phyloP scores from a whole-genome alignment of 805 yeast genomes.

The Sungouiozyma ichnusensis region DNA sequence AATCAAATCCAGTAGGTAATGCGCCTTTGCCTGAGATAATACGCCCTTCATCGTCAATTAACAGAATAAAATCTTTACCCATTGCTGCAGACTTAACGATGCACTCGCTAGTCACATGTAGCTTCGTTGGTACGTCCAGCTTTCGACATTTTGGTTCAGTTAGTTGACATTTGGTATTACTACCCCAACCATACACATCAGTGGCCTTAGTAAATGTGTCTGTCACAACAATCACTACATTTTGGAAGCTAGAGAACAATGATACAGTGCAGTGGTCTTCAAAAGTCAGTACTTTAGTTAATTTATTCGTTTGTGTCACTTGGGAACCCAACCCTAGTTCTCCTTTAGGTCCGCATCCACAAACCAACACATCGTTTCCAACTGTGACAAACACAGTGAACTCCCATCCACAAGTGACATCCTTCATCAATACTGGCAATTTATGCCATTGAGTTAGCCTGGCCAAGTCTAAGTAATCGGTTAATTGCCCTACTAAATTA shows the following conservation, averaged over 20 bases:
- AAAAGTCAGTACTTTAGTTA: constrained; percentile 8
- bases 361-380: constrained; percentile 33
- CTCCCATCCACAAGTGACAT: constrained; percentile 73
- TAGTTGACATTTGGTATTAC: constrained; percentile 39
- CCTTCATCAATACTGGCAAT: constrained; percentile 5
- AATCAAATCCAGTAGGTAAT: constrained; percentile 12
- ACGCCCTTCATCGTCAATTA: constrained; percentile 9
- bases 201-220: constrained; percentile 41
- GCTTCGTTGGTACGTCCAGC: constrained; percentile 11
- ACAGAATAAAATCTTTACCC: constrained; percentile 23
- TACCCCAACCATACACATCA: constrained; percentile 40
- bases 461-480: neutral
- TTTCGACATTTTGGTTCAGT: constrained; percentile 17
- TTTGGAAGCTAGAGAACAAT: constrained; percentile 30
- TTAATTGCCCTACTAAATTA: constrained; percentile 42
- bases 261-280: constrained; percentile 2
- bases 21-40: constrained; percentile 11
- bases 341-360: constrained; percentile 64
- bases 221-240: constrained; percentile 53
- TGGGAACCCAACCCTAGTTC: constrained; percentile 51
- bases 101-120: constrained; percentile 6
- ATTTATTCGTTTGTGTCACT: constrained; percentile 1
- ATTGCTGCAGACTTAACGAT: constrained; percentile 13
- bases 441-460: neutral
- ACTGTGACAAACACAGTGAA: constrained; percentile 43